These are phyloP conservation scores for Spathaspora arborariae DNA, from an alignment of 805 yeast genomes.

Conservation along the genomic window DNA sequence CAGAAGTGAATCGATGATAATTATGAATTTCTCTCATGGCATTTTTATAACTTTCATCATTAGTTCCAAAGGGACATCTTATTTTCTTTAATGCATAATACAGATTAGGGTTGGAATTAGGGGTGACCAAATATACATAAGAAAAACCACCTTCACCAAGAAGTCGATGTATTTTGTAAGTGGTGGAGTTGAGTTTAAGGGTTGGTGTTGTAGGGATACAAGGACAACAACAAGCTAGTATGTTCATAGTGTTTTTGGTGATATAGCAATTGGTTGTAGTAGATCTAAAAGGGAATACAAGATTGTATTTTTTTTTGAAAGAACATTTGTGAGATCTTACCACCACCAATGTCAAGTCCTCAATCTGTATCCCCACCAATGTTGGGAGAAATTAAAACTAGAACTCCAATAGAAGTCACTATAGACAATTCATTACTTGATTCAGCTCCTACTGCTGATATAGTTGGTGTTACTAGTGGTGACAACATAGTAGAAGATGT, in stretches of 20 bases:
- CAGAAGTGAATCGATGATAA: slow-evolving; percentile 60
- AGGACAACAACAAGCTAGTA: slow-evolving; percentile 33
- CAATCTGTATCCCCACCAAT: slow-evolving; percentile 6
- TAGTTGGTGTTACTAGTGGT: neutral
- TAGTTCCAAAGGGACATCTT: slow-evolving; percentile 82
- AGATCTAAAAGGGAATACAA: neutral
- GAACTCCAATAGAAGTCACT: slow-evolving; percentile 4
- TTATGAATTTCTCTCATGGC: slow-evolving; percentile 78
- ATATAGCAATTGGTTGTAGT: neutral
- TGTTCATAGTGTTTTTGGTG: neutral
- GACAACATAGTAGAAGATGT: neutral
- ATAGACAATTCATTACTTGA: slow-evolving; percentile 5
- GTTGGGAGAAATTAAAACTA: slow-evolving; percentile 6
- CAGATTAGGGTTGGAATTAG: slow-evolving; percentile 32
- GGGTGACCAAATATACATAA: slow-evolving; percentile 73
- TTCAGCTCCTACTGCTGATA: neutral
- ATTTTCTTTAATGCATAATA: slow-evolving; percentile 78
- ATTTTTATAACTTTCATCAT: slow-evolving; percentile 51
- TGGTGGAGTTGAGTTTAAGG: slow-evolving; percentile 56
- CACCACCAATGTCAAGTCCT: slow-evolving; percentile 5
- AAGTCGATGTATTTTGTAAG: slow-evolving; percentile 61
- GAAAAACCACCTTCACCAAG: slow-evolving; percentile 91
- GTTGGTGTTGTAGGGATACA: slow-evolving; percentile 53
- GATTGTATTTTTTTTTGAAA: neutral
- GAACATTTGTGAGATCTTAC: neutral